phyloP scores from a whole-genome alignment of 2,329 filamentous ascomycete genomes.

The Alternaria sp. region DNA sequence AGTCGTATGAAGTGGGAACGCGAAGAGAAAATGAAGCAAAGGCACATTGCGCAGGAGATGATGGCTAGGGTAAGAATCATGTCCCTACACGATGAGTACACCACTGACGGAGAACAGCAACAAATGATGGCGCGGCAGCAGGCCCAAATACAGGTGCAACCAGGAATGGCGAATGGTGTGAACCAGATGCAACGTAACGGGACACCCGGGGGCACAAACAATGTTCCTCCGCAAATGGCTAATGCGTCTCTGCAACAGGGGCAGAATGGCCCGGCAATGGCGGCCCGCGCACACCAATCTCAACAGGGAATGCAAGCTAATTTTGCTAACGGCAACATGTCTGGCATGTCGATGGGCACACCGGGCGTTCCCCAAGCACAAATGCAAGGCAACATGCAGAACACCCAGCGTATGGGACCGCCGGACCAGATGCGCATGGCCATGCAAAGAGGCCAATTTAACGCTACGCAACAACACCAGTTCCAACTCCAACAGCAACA shows the following conservation, averaged over 20 bases:
- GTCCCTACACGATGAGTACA: not conserved
- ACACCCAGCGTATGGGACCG: constrained; percentile 64
- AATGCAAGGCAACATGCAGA: constrained; percentile 65
- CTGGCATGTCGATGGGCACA: constrained; percentile 59
- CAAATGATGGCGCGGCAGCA: constrained; percentile 47
- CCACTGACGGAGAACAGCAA: constrained; percentile 36
- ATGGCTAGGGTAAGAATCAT: constrained; percentile 52
- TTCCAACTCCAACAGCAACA: constrained; percentile 49
- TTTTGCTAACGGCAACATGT: constrained; percentile 57
- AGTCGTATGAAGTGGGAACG: constrained; percentile 87
- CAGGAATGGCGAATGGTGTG: constrained; percentile 45
- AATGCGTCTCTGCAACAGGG: constrained; percentile 38
- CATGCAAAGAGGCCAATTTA: constrained; percentile 47
- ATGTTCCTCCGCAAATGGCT: constrained; percentile 38
- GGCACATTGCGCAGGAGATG: constrained; percentile 64
- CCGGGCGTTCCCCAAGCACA: constrained; percentile 73
- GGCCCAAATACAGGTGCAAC: constrained; percentile 47
- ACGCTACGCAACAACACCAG: constrained; percentile 43
- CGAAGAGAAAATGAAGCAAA: constrained; percentile 68
- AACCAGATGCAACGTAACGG: constrained; percentile 53
- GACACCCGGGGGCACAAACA: constrained; percentile 44
- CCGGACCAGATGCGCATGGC: constrained; percentile 49
- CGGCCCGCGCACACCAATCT: constrained; percentile 40
- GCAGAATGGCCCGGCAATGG: constrained; percentile 41
- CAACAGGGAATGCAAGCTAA: constrained; percentile 57